A percentile compares a stretch with the other conserved stretches of the same genome.
phyloP scores from a whole-genome alignment of 2,329 filamentous ascomycete genomes.

The Pezicula radicicola region DNA sequence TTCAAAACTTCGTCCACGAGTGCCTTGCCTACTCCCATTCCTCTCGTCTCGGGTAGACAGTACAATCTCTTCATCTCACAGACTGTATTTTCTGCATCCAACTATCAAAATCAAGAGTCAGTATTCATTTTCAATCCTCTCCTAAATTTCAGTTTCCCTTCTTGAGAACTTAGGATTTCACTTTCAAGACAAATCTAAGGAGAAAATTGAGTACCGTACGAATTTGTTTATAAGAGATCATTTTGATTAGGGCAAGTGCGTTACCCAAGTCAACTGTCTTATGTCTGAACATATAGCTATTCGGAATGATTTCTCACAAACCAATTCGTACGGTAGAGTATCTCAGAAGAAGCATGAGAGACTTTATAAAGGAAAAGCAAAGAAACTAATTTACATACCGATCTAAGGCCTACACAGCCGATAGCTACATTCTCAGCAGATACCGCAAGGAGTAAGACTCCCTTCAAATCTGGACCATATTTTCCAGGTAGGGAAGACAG shows the following conservation, averaged over 20 bases:
- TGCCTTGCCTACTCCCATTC: constrained; percentile 44
- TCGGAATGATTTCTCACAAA: too few relatives aligned
- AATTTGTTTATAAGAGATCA: too few relatives aligned
- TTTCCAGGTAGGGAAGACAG: constrained; percentile 50
- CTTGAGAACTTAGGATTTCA: too few relatives aligned
- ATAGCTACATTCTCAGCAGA: constrained; percentile 25
- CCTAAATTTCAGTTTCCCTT: too few relatives aligned
- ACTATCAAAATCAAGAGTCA: too few relatives aligned
- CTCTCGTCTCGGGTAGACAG: constrained; percentile 42
- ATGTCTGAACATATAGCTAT: too few relatives aligned
- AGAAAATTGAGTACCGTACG: too few relatives aligned
- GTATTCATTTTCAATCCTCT: too few relatives aligned
- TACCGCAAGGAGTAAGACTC: constrained; percentile 45
- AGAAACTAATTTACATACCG: constrained; percentile 21
- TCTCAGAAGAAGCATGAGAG: background rate
- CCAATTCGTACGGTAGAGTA: too few relatives aligned
- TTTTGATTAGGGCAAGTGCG: too few relatives aligned
- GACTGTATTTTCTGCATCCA: constrained; percentile 2
- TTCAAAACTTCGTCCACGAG: constrained; percentile 42
- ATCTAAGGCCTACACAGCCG: constrained; percentile 49
- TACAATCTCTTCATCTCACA: constrained; percentile 58
- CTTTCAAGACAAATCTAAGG: too few relatives aligned
- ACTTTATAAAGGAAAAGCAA: background rate
- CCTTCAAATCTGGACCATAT: constrained; percentile 40
- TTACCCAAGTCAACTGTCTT: too few relatives aligned